Evolutionary conservation across 306 rosid genomes (phyloP).

Genomic region (Datisca glomerata): DNA sequence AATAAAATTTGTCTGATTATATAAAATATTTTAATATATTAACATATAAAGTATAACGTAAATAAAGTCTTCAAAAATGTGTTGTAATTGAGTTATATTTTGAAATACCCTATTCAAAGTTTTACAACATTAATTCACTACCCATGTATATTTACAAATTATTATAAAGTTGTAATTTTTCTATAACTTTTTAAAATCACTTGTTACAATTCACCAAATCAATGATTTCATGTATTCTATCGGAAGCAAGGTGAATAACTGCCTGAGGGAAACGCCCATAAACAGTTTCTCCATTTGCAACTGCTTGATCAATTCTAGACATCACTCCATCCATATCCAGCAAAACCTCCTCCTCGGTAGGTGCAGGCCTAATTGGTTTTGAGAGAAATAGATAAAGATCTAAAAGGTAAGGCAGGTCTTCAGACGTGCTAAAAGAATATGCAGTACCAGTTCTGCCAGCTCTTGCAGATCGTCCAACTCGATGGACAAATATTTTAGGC

Average conservation of each 20-base stretch:
- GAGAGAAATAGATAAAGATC: conserved; percentile 94
- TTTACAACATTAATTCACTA: too few species aligned
- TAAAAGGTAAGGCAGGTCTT: conserved; percentile 78
- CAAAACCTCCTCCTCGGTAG: conserved; percentile 76
- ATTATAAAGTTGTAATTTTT: too few species aligned
- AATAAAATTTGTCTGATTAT: too few species aligned
- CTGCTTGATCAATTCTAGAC: conserved; percentile 68
- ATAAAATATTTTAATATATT: too few species aligned
- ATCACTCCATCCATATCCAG: conserved; percentile 53
- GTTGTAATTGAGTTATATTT: too few species aligned
- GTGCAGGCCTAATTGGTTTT: conserved; percentile 72
- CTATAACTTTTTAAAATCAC: too few species aligned
- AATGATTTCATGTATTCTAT: conserved; percentile 69
- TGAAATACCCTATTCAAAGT: too few species aligned
- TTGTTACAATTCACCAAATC: too few species aligned
- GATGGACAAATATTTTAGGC: conserved; percentile 88
- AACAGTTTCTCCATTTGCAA: conserved; percentile 72
- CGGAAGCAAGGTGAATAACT: conserved; percentile 71
- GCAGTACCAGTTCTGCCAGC: conserved; percentile 94
- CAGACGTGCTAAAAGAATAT: conserved; percentile 74
- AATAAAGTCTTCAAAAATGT: too few species aligned
- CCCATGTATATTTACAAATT: too few species aligned
- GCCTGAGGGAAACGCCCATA: conserved; percentile 93
- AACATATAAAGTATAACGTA: too few species aligned
- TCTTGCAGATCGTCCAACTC: conserved; percentile 94